Evolutionary conservation across 768 basidiomycete species (phyloP).

Genomic region (Rhizopogon vinicolor): DNA sequence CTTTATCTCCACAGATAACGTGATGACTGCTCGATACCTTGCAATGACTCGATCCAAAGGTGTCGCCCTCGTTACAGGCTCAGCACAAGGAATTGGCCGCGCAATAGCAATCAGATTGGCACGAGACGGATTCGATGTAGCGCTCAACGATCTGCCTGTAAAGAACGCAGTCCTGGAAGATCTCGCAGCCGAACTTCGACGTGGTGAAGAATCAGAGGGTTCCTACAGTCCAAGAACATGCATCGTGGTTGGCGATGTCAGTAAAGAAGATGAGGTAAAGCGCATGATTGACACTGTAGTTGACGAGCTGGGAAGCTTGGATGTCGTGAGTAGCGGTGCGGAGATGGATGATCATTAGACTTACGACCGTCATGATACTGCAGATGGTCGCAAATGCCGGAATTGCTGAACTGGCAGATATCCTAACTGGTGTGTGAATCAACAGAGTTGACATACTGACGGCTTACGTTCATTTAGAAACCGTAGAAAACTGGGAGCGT

Average conservation of each 20-base stretch:
- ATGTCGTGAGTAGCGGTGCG: constrained; percentile 34
- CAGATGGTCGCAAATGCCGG: constrained; percentile 27
- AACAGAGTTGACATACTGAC: neutral
- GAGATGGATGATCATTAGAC: neutral
- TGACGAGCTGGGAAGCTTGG: constrained; percentile 35
- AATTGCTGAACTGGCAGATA: constrained; percentile 8
- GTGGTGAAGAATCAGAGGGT: no score
- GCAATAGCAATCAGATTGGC: no score
- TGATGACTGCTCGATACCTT: no score
- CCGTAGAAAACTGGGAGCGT: constrained; percentile 35
- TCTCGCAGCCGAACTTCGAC: no score
- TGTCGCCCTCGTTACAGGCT: no score
- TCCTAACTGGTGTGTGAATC: neutral
- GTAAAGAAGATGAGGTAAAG: constrained; percentile 37
- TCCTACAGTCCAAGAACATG: constrained; percentile 9
- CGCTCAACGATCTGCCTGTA: no score
- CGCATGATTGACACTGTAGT: constrained; percentile 29
- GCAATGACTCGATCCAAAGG: no score
- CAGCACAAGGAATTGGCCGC: no score
- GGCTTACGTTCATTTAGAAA: constrained; percentile 16
- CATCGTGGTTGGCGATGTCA: constrained; percentile 34
- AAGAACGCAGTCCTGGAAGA: no score
- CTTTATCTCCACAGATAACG: no score
- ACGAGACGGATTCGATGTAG: no score
- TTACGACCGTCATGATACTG: neutral